These are phyloP conservation scores for Debaryomyces castellii DNA, from an alignment of 805 yeast species.

Conservation along the genomic window DNA sequence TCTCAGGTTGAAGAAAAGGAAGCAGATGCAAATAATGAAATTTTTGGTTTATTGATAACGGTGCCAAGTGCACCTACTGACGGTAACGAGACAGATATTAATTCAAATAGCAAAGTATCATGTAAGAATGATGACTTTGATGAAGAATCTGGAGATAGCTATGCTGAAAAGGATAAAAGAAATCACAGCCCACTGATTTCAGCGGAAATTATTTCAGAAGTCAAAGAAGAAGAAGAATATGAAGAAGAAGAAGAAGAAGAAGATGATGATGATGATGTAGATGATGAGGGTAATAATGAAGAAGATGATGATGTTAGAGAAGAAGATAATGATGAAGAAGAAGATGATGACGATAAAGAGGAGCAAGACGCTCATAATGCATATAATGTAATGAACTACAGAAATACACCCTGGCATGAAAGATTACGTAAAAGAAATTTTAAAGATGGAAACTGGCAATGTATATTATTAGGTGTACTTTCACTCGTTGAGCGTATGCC, in stretches of 20 bases:
- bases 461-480: constrained; percentile 70
- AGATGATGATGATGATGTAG: constrained; percentile 11
- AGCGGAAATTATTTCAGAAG: constrained; percentile 1
- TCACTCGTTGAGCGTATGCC: constrained; percentile 58
- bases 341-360: constrained; percentile 9
- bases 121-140: constrained; percentile 12
- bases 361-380: constrained; percentile 40
- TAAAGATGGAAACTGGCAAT: constrained; percentile 84
- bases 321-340: constrained; percentile 17
- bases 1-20: constrained; percentile 36
- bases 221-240: constrained; percentile 9
- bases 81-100: neutral
- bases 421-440: constrained; percentile 71
- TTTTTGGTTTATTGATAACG: constrained; percentile 31
- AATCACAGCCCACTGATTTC: neutral
- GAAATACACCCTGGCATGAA: constrained; percentile 74
- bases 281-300: constrained; percentile 10
- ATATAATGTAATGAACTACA: constrained; percentile 49
- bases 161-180: constrained; percentile 12
- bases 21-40: constrained; percentile 13
- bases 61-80: constrained; percentile 24
- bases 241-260: constrained; percentile 13
- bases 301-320: constrained; percentile 11
- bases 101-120: neutral
- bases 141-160: constrained; percentile 23